Evolutionary conservation across 1,284 basidiomycete genomes (phyloP), one percentile per base, ranked within the genome.

Genomic region (Tilletia caries): DNA sequence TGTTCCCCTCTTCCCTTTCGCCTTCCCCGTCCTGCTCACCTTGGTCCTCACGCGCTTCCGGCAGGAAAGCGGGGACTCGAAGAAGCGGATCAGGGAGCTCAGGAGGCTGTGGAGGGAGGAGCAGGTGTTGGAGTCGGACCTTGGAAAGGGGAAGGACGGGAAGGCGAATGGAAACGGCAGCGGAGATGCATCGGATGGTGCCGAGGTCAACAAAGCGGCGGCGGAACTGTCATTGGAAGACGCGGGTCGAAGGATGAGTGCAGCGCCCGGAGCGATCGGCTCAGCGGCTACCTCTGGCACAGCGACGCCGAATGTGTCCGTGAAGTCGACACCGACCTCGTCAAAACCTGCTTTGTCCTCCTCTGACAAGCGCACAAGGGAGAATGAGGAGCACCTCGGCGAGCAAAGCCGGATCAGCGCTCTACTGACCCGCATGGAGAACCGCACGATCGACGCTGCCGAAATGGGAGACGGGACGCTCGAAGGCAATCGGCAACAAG

Each of bases 21-120:
- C 74, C 23, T 20, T 80, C 25, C 78, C 78, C 15, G 65, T 72
- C 3, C 74, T 80, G 65, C 0, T 79, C 29, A 64, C 66, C 23
- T 68, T 77, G 41, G 71, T 79, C 27, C 18, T 78, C 46, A 32
- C 48, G n/a, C 48, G 66, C 18, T 68, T 73, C 58, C 58, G 58
- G 5, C 18, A n/a, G 27, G 58, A 62, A 23, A 33, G 27, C 4
- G 58, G 58, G 18, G 29, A 62, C 15, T 62, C 58, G 13, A 62
- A 34, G 58, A 29, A 62, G 58, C 58, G 58, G 32, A 62, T 62
- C 27, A 25, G 58, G 27, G 58, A 62, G 58, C 58, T 62, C 13
- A 32, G 58, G 18, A 25, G 58, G 33, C 18, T 62, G 18, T 62
- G 58, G 58, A 3, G 58, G 6, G 58, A 62, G 32, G 58, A 62